phyloP scores from a whole-genome alignment of 306 rosid species.

The Luffa acutangula region DNA sequence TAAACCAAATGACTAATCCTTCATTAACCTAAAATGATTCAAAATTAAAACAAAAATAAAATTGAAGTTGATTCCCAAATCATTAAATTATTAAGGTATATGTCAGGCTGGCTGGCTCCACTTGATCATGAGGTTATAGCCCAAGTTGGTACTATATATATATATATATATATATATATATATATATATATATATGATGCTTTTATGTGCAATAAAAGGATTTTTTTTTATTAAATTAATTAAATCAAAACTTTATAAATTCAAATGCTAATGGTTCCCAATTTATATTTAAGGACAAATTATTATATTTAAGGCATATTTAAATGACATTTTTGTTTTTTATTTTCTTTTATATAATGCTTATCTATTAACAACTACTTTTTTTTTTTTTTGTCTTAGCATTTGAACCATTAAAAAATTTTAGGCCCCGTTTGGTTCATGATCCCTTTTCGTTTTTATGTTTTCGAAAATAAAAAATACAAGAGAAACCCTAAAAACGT shows the following conservation, averaged over 20 bases:
- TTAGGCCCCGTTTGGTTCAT: no score
- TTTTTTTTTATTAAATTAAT: not conserved
- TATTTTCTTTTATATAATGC: no score
- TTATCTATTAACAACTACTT: no score
- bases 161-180: not conserved
- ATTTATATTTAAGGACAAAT: not conserved
- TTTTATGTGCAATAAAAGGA: not conserved
- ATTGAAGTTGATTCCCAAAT: not conserved
- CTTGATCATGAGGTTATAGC: not conserved
- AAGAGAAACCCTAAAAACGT: no score
- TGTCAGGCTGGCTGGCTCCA: not conserved
- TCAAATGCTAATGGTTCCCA: not conserved
- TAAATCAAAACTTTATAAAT: not conserved
- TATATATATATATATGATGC: not conserved
- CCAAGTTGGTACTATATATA: not conserved
- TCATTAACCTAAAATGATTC: not conserved
- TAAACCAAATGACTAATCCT: not conserved
- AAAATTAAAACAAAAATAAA: not conserved
- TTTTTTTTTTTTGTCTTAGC: no score
- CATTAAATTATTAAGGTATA: not conserved
- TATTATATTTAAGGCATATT: no score
- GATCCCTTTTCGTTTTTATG: no score
- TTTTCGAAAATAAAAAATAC: no score
- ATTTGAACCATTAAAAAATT: no score
- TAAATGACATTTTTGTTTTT: no score